phyloP scores from a whole-genome alignment of 2,329 filamentous ascomycete genomes.

The Diaporthe vexans region DNA sequence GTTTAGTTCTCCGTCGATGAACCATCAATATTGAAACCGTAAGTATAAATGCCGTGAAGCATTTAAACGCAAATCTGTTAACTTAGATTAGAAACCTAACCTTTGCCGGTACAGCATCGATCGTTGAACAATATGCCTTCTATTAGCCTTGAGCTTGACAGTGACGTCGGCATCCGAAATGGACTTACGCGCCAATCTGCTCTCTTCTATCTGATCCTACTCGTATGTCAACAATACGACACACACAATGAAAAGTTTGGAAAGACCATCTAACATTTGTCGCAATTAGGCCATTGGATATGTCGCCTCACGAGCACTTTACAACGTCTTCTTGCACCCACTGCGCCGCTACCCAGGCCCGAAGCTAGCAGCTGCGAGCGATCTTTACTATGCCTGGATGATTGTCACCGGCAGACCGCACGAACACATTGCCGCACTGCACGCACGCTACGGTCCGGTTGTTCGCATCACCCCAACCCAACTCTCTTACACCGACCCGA shows the following conservation, averaged over 20 bases:
- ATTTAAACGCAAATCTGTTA: background rate
- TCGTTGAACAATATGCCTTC: constrained; percentile 1
- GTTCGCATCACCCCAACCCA: constrained; percentile 19
- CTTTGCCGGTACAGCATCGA: background rate
- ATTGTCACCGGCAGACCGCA: background rate
- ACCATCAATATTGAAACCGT: too few relatives aligned
- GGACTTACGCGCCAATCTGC: background rate
- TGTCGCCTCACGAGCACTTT: background rate
- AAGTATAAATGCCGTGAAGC: background rate
- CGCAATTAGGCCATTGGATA: background rate
- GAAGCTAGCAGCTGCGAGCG: background rate
- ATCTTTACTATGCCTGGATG: constrained; percentile 8
- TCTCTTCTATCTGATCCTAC: background rate
- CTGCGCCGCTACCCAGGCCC: constrained; percentile 37
- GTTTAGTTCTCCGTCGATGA: background rate
- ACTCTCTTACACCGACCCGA: constrained; percentile 8
- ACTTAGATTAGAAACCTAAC: background rate
- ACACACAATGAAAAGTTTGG: background rate
- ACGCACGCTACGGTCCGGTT: constrained; percentile 2
- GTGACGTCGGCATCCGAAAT: background rate
- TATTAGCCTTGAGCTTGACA: background rate
- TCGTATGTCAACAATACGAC: background rate
- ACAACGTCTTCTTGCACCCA: constrained; percentile 40
- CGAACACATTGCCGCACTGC: background rate
- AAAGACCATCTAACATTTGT: background rate